Percentiles rank a stretch among this genome's conserved stretches.
These are phyloP conservation scores for Houttuynia cordata DNA, from an alignment of 164 flowering plant species.

Conservation along the genomic window DNA sequence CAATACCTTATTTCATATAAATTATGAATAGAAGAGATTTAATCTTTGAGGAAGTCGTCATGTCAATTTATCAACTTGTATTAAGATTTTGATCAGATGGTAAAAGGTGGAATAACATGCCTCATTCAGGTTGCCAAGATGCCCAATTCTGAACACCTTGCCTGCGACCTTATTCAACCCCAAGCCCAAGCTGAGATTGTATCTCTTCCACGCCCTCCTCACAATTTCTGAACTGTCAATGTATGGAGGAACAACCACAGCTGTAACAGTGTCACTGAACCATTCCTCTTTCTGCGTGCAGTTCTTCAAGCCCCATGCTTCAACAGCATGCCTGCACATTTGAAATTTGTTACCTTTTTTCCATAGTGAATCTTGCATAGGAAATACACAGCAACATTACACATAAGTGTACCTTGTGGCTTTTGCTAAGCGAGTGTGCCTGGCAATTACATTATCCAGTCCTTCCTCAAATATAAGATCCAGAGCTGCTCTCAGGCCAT, in stretches of 20 bases:
- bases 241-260: constrained; percentile 79
- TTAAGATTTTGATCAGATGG: not conserved
- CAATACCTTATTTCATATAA: not conserved
- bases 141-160: constrained; percentile 97
- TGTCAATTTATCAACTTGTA: no score
- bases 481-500: constrained; percentile 86
- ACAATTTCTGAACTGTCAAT: constrained; percentile 86
- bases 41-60: not conserved
- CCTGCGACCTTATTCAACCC: constrained; percentile 98
- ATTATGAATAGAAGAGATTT: not conserved
- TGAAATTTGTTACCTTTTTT: not conserved
- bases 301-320: constrained; percentile 97
- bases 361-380: not conserved
- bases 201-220: constrained; percentile 81
- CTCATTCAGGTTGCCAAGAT: constrained; percentile 92
- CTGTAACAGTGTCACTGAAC: constrained; percentile 93
- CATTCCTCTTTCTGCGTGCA: constrained; percentile 91
- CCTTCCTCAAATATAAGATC: constrained; percentile 95
- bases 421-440: constrained; percentile 74
- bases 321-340: constrained; percentile 72
- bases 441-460: constrained; percentile 81
- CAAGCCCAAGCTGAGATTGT: constrained; percentile 87
- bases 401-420: constrained; percentile 65
- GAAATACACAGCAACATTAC: not conserved
- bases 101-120: constrained; percentile 18